Base-by-base conservation (phyloP, 2,329 filamentous ascomycete species). In the Paecilomyces dactylethromorphus region DNA sequence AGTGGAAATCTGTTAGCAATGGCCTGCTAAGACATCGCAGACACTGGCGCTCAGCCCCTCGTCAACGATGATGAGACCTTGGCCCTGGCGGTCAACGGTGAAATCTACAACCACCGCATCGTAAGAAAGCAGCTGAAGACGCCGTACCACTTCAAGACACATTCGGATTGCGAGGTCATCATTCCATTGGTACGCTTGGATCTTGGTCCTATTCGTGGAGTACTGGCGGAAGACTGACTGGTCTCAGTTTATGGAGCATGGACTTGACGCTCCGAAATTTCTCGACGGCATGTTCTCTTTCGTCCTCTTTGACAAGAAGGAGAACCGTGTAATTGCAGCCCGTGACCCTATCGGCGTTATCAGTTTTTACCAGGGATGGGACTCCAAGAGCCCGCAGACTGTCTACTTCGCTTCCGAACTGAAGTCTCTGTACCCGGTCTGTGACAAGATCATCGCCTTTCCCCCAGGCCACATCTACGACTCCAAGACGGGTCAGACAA, bases 271-370 rank as follows among this genome's bases (percentile, higher is more conserved):
- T 59, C 92, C 94, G 62, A 94, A 93, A 78, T 83, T 91, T 77
- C 87, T 99, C 66, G 94, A 99, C 75, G 94, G 94, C 81, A 99
- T 99, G 94, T 99, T 99, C 84, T 97, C 93, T 15, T 99, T 95
- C 80, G 92, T 99, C 58, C 85, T 99, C 56, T 96, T 96, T 79
- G 94, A 99, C 81, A 96, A 96, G 84, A 88, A 86, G 66, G 87
- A 92, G 76, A 90, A 99, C 81, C 89, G 94, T 66, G 90, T 92
- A 63, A 87, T 99, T 71, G 94, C 94, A 59, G 94, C 94, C 58
- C 88, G 94, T 73, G 94, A 99, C 76, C 94, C 94, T 35, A 97
- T 99, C 69, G 94, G 94, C 68, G 88, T 99, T 76, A 97, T 92
- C 65, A 97, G 91, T 63, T 92, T 99, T 76, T 99, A 99, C 81